These are phyloP conservation scores for Sporothrix variecibatus DNA, from an alignment of 2,329 filamentous ascomycete species.

Conservation along the genomic window DNA sequence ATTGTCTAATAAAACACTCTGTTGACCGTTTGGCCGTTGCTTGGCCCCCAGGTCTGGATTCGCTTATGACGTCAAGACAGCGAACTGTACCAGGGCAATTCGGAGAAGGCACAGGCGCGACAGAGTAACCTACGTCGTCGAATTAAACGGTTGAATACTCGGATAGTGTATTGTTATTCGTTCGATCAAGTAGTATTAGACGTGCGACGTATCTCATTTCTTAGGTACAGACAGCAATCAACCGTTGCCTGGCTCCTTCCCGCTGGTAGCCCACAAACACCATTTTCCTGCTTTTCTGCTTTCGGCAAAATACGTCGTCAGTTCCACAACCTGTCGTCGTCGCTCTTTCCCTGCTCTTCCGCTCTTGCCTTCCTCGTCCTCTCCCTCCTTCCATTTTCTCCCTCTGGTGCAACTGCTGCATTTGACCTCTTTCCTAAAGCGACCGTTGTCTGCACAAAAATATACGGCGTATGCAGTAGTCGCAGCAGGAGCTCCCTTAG, in stretches of 20 bases:
- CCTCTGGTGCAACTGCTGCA: background rate
- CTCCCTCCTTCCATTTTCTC: background rate
- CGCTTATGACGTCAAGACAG: background rate
- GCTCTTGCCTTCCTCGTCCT: background rate
- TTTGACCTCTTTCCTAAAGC: background rate
- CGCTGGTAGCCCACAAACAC: background rate
- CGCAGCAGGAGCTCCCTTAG: background rate
- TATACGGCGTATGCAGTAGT: conserved; percentile 12
- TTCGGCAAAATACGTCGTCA: background rate
- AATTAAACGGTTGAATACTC: background rate
- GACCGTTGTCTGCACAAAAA: background rate
- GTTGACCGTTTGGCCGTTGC: background rate
- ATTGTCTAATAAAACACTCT: background rate
- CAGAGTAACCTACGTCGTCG: conserved; percentile 1
- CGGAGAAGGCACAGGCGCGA: background rate
- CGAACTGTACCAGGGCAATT: background rate
- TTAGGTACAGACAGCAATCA: background rate
- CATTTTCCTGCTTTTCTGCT: conserved; percentile 1
- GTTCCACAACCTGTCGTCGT: background rate
- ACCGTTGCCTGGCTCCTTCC: background rate
- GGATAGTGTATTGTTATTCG: background rate
- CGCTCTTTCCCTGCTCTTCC: background rate
- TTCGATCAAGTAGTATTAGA: background rate
- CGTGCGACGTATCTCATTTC: background rate
- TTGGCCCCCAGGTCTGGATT: background rate